Conservation (phyloP, 768 basidiomycete genomes). For the Tricholoma bakamatsutake region DNA sequence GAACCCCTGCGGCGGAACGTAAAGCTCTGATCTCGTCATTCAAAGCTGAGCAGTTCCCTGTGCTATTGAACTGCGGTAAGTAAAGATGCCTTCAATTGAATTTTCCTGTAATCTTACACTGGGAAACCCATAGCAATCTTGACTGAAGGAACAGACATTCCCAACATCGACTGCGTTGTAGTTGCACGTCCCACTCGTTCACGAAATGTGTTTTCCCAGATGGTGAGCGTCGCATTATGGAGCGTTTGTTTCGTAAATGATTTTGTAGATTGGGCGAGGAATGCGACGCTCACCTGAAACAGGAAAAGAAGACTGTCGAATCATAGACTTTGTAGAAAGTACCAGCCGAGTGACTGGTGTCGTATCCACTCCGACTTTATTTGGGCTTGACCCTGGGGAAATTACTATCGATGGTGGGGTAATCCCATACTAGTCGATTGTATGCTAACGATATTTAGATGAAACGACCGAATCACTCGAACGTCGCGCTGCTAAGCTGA, state of each 20-base stretch:
- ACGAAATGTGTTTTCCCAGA: conserved; percentile 85
- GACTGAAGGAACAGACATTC: conserved; percentile 93
- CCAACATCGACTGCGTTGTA: conserved; percentile 88
- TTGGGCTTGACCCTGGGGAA: conserved; percentile 75
- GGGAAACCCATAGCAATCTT: conserved; percentile 54
- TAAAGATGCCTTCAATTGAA: not conserved
- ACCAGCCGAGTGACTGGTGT: conserved; percentile 62
- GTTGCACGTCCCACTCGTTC: conserved; percentile 87
- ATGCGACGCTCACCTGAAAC: conserved; percentile 80
- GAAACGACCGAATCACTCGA: conserved; percentile 45
- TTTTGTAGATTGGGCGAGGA: conserved; percentile 80
- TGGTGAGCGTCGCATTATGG: conserved; percentile 48
- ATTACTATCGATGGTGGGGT: conserved; percentile 54
- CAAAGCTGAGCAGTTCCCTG: conserved; percentile 68
- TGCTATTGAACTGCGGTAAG: conserved; percentile 84
- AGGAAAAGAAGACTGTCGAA: conserved; percentile 76
- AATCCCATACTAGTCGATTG: not conserved
- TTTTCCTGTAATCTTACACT: not conserved
- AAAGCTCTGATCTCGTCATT: conserved; percentile 61
- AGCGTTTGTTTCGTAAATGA: not conserved
- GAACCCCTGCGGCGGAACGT: conserved; percentile 61
- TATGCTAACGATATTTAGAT: conserved; percentile 30
- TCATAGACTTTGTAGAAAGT: conserved; percentile 90
- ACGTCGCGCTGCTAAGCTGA: conserved; percentile 27
- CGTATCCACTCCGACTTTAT: conserved; percentile 74